A percentile compares a stretch with the other conserved stretches of the same genome.
Conservation (phyloP, 768 basidiomycete species). For the Termitomyces sp. region DNA sequence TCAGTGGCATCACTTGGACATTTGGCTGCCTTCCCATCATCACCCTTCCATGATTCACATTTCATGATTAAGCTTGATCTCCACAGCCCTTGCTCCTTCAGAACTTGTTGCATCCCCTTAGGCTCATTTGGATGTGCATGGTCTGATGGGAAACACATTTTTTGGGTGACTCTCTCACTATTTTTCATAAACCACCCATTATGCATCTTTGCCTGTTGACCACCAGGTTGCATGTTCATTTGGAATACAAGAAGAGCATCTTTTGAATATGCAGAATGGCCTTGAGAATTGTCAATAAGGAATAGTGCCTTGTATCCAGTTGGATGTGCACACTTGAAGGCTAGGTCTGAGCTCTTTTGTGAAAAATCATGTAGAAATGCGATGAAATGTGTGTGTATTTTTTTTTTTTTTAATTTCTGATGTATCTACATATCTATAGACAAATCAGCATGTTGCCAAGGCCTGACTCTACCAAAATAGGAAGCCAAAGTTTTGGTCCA, state of each 20-base stretch:
- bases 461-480: no score
- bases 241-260: slow-evolving; percentile 29
- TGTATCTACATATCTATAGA: no score
- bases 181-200: neutral
- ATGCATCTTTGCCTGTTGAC: neutral
- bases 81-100: neutral
- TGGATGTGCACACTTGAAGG: slow-evolving; percentile 22
- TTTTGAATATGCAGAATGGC: slow-evolving; percentile 31
- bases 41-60: neutral
- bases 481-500: no score
- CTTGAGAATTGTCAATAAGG: slow-evolving; percentile 39
- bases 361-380: no score
- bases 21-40: neutral
- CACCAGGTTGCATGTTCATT: neutral
- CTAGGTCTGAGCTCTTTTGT: no score
- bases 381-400: no score
- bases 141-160: neutral
- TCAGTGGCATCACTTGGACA: neutral
- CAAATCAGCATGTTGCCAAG: no score
- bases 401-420: no score
- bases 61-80: neutral
- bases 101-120: neutral
- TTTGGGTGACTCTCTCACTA: neutral
- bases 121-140: neutral
- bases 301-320: slow-evolving; percentile 30